Conservation (phyloP, 441 rosid species). For the Dalechampia spathulata region DNA sequence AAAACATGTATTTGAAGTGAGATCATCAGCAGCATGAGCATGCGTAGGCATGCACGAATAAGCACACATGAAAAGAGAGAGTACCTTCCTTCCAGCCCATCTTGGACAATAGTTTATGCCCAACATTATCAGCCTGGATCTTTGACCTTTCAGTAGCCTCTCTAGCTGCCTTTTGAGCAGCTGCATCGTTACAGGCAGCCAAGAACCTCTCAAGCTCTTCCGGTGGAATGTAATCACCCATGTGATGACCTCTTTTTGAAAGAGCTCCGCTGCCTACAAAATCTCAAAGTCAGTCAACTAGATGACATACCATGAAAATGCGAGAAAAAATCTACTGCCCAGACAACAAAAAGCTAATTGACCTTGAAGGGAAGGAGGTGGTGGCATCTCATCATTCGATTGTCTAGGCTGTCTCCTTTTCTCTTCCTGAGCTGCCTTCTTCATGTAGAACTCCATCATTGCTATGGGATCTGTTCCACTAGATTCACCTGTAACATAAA, state of each 20-base stretch:
- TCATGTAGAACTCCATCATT: slow-evolving; percentile 98
- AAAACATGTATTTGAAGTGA: no score
- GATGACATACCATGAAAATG: background rate
- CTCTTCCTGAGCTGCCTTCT: slow-evolving; percentile 96
- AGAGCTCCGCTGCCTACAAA: slow-evolving; percentile 19
- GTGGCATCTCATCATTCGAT: slow-evolving; percentile 98
- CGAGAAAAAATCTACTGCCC: background rate
- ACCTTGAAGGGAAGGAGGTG: slow-evolving; percentile 94
- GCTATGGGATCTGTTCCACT: slow-evolving; percentile 80
- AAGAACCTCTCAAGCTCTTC: slow-evolving; percentile 93
- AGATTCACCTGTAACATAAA: slow-evolving; percentile 35
- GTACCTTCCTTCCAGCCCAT: slow-evolving; percentile 99
- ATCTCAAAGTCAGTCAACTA: background rate
- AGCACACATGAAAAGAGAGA: background rate
- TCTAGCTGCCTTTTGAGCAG: slow-evolving; percentile 50
- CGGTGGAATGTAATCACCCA: slow-evolving; percentile 97
- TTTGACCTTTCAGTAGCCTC: slow-evolving; percentile 75
- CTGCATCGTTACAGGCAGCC: slow-evolving; percentile 73
- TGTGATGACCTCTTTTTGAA: slow-evolving; percentile 83
- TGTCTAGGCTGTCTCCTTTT: slow-evolving; percentile 81
- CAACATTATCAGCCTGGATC: slow-evolving; percentile 95
- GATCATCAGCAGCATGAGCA: no score
- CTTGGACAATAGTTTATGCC: slow-evolving; percentile 89
- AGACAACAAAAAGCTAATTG: slow-evolving; percentile 1
- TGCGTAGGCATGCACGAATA: no score